Base-by-base conservation (phyloP, 208 protist species). In the Vickermania spadyakhi region DNA sequence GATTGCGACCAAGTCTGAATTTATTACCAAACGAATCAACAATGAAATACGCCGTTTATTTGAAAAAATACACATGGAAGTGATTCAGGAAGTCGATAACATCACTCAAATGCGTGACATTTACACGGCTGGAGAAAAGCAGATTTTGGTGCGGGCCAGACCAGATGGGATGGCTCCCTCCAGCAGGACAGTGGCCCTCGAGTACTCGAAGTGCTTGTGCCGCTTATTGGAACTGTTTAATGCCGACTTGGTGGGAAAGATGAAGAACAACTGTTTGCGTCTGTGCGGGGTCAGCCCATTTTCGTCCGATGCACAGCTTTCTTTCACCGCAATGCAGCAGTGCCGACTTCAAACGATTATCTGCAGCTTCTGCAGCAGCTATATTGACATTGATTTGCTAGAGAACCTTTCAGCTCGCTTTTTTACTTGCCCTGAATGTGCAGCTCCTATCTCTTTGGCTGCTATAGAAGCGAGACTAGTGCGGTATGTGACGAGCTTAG, bases 231-330 rank as follows among this genome's bases (percentile, higher is more conserved):
- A 91, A 51, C 66, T 86, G 18, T 74, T 93, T 49, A 85, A 72
- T 62, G 72, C 81, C 23, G 84, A 73, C 0, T 75, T 75, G 7
- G 79, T 93, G 13, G 64, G 72, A 36, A 86, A 79, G 55, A 66
- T 91, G 25, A 72, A 77, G 50, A 96, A 92, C 69, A 96, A 96
- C 60, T 91, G 84, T 73, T 68, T 96, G 64, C 85, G 89, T 3
- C 68, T 96, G 0, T 91, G 85, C 66, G 80, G 80, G 31, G 70
- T 96, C 30, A 89, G 86, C 66, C 89, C 89, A 22, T 96, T 96
- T 64, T 84, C 89, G 22, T 72, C 79, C 14, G 61, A 80, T 5
- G 84, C 84, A 14, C 70, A 79, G 57, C 66, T 75, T 14, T 52
- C 50, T 0, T 28, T 57, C 1, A 77, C 85, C 53, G 69, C 75